These are phyloP conservation scores for Fusarium neocosmosporiellum DNA, from an alignment of 2,329 filamentous ascomycete species.

Conservation along the genomic window DNA sequence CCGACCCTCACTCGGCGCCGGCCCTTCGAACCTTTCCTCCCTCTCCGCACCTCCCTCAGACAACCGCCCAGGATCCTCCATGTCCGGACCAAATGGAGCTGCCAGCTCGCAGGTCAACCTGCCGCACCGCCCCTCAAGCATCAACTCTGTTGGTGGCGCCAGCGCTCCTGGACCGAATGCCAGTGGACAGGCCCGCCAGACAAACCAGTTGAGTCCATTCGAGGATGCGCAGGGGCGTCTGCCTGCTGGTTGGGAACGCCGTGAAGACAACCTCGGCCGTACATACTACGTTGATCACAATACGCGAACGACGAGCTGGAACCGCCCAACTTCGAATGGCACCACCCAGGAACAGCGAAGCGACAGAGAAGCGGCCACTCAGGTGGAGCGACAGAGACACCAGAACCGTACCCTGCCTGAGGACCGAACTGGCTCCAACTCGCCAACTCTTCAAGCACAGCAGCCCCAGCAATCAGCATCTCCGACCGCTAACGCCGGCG, in stretches of 20 bases:
- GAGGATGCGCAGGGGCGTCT: constrained; percentile 95
- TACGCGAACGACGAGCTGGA: constrained; percentile 96
- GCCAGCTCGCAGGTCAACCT: constrained; percentile 55
- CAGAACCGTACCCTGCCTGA: constrained; percentile 96
- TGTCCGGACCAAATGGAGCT: constrained; percentile 62
- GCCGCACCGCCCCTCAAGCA: constrained; percentile 60
- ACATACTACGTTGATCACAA: constrained; percentile 99
- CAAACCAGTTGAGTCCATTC: constrained; percentile 81
- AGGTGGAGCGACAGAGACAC: constrained; percentile 91
- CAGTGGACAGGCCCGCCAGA: constrained; percentile 46
- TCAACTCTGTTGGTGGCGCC: constrained; percentile 51
- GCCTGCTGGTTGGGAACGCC: constrained; percentile 93
- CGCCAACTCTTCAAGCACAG: constrained; percentile 77
- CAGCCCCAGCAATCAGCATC: constrained; percentile 53
- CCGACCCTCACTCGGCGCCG: constrained; percentile 58
- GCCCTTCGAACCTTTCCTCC: constrained; percentile 58
- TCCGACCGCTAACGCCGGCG: constrained; percentile 64
- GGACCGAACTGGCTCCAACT: constrained; percentile 92
- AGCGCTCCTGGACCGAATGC: constrained; percentile 46
- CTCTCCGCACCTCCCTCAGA: constrained; percentile 57
- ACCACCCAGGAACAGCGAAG: constrained; percentile 76
- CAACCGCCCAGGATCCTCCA: constrained; percentile 64
- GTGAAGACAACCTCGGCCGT: constrained; percentile 92
- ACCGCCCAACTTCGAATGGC: constrained; percentile 83
- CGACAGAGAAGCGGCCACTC: constrained; percentile 89